Percentiles rank a stretch among this genome's conserved stretches.
Conservation (phyloP, 108 stramenopile species). For the Skeletonema costatum region DNA sequence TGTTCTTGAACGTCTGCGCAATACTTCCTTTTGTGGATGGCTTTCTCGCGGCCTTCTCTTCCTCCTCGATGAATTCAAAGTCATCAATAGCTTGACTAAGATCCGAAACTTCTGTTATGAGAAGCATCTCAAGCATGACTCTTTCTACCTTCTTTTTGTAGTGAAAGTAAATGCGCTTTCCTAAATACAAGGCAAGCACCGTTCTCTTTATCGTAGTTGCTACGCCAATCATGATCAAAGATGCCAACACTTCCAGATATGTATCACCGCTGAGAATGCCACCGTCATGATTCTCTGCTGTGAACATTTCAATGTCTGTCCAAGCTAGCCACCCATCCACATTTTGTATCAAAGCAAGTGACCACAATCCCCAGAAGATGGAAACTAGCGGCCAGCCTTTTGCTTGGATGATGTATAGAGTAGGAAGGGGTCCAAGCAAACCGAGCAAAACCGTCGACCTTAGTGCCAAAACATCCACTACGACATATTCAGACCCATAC, state of each 20-base stretch:
- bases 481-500: constrained; percentile 52
- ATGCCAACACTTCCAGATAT: constrained; percentile 62
- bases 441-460: constrained; percentile 43
- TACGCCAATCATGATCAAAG: constrained; percentile 66
- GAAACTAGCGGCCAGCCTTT: constrained; percentile 81
- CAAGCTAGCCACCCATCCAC: constrained; percentile 64
- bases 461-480: constrained; percentile 58
- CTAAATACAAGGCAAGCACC: constrained; percentile 56
- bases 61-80: constrained; percentile 22
- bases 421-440: constrained; percentile 71
- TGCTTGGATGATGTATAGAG: constrained; percentile 68
- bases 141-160: constrained; percentile 50
- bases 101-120: constrained; percentile 70
- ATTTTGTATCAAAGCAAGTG: constrained; percentile 64
- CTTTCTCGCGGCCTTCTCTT: background rate
- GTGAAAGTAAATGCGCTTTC: constrained; percentile 30
- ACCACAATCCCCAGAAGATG: constrained; percentile 61
- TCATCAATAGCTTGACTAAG: constrained; percentile 49
- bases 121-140: constrained; percentile 51
- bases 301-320: constrained; percentile 60
- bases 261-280: constrained; percentile 54
- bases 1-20: constrained; percentile 10
- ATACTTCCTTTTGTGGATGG: constrained; percentile 3
- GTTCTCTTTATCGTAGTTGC: constrained; percentile 68
- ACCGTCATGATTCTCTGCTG: constrained; percentile 44